Conservation (phyloP, 192 early-diverging fungal genomes). For the Coemansia sp. region DNA sequence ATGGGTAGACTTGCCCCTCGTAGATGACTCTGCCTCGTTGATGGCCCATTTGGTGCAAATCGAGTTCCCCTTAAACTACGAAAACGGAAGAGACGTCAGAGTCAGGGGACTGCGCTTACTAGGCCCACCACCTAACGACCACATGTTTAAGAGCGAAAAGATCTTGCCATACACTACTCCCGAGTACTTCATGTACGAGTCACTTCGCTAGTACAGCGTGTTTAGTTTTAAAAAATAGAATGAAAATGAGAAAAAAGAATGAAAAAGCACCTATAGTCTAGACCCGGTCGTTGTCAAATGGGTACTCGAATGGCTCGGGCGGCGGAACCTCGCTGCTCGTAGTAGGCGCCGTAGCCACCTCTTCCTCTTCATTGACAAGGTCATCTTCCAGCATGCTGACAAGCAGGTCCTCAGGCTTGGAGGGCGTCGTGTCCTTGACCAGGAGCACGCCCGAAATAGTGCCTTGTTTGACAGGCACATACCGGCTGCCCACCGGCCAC, state of each 20-base stretch:
- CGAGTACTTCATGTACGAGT: constrained; percentile 49
- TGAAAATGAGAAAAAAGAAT: constrained; percentile 15
- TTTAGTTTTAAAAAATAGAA: constrained; percentile 8
- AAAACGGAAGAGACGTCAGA: constrained; percentile 48
- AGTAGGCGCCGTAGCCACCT: not conserved
- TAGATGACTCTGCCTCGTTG: constrained; percentile 17
- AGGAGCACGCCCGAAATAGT: constrained; percentile 79
- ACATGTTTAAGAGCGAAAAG: constrained; percentile 30
- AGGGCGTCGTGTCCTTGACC: constrained; percentile 74
- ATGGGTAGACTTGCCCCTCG: constrained; percentile 34
- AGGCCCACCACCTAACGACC: constrained; percentile 31
- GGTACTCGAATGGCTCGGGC: constrained; percentile 84
- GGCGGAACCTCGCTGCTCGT: constrained; percentile 57
- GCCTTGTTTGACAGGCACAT: constrained; percentile 87
- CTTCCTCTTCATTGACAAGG: constrained; percentile 23
- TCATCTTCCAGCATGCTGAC: constrained; percentile 53
- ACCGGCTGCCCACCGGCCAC: constrained; percentile 84
- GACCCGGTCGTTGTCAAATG: constrained; percentile 61
- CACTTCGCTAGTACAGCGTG: constrained; percentile 23
- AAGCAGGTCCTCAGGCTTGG: constrained; percentile 84
- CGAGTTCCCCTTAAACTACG: constrained; percentile 48
- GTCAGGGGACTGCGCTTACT: constrained; percentile 32
- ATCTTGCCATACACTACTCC: constrained; percentile 36
- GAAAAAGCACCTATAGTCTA: constrained; percentile 12
- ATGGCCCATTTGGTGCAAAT: constrained; percentile 41